Evolutionary conservation across 2,329 filamentous ascomycete genomes (phyloP), one percentile per base, ranked within the genome.

Genomic region (Aspergillus latus): DNA sequence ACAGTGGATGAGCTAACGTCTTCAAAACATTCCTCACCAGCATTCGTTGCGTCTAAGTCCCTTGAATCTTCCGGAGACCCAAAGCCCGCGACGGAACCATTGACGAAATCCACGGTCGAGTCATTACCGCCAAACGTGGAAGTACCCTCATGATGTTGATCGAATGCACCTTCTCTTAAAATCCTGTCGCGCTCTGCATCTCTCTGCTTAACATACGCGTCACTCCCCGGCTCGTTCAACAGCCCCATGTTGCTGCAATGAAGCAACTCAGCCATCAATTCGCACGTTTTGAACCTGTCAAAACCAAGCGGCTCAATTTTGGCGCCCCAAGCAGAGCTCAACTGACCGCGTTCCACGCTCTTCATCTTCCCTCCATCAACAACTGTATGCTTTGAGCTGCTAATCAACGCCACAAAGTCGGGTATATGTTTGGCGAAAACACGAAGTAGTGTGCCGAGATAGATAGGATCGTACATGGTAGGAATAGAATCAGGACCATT

Each of bases 161-260:
- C 72, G 52, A 96, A 84, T 63, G 85, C 88, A 42, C 92, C 92
- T 68, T 94, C 89, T 1, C 79, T 80, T 64, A 91, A 88, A 42
- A 97, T 77, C 39, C 85, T 84, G 63, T 95, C 89, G 49, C 94
- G 86, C 70, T 97, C 92, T 9, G 81, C 76, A 68, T 99, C 92
- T 58, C 94, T 84, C 42, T 85, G 81, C 59, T 83, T 85, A 58
- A 97, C 91, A 62, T 96, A 85, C 62, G 91, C 87, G 70, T 99
- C 92, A 9, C 92, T 92, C 32, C 93, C 94, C 8, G 85, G 80
- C 71, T 97, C 92, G 69, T 99, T 99, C 62, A 99, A 78, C 36
- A 99, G 79, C 5, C 90, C 92, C 94, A 99, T 99, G 71, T 99
- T 99, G 72, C 93, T 97, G 75, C 94, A 99, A 74, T 99, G 94